Evolutionary conservation across 164 flowering plant species (phyloP), one percentile per base, ranked within the genome.

Genomic region (Nelumbo lutea): DNA sequence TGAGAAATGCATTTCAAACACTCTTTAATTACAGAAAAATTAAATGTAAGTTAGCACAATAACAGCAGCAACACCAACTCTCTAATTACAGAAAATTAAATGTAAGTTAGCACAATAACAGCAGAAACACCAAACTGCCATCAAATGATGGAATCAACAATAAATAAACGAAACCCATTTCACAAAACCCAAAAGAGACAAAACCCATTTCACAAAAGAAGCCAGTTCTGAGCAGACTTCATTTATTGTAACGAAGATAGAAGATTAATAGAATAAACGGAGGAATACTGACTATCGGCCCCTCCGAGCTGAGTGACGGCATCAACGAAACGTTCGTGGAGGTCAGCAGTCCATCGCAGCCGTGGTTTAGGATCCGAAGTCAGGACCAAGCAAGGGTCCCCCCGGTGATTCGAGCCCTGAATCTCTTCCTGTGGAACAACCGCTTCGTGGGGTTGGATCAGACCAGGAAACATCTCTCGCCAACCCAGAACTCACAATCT

Each of bases 271-370:
- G 7, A 38, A 46, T 50, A 27, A 42, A 57, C 40, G n/a, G 2
- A 59, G 63, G 44, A 64, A 14, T 5, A 69, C 83, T 52, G 27
- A 88, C 96, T 91, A 38, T 87, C 84, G 38, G 96, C 87, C 65
- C 96, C 96, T 44, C 97, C 97, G 42, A 91, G 93, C 67, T 87
- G 85, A 6, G 90, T 81, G 66, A 91, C 90, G 50, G 97, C 96
- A 56, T 90, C 93, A 46, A 90, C 83, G 62, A 85, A 85, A 7
- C 89, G 82, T 14, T 83, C 84, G 61, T 86, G 89, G 48, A 86
- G 85, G 70, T 91, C 96, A 47, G 86, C 75, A 8, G 97, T 91
- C 97, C 97, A 91, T 48, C 97, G 60, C 67, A 91, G 84, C 66
- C 97, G 79, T 15, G 91, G 96, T 73, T 88, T 91, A 2, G 91